These are phyloP conservation scores for Boletales sp. DNA, from an alignment of 768 basidiomycete genomes.

Conservation along the genomic window DNA sequence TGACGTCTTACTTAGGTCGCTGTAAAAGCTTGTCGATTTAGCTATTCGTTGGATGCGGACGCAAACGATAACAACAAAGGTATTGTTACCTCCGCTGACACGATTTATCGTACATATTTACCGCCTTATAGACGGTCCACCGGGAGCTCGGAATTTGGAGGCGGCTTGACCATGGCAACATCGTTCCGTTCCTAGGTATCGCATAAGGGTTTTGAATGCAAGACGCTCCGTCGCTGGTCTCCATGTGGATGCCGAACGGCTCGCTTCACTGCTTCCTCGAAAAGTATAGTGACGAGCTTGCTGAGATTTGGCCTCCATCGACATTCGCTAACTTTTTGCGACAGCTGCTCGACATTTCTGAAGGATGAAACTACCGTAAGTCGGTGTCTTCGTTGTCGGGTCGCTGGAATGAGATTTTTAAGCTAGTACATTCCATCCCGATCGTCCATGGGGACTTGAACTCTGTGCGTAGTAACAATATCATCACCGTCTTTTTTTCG, in stretches of 20 bases:
- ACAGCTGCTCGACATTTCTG: constrained; percentile 13
- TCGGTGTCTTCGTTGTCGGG: background rate
- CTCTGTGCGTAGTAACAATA: constrained; percentile 1
- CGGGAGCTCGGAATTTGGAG: constrained; percentile 31
- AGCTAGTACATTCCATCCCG: constrained; percentile 11
- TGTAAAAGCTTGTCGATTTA: constrained; percentile 23
- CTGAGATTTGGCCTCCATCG: background rate
- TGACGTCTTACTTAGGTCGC: constrained; percentile 11
- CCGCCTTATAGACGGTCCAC: constrained; percentile 14
- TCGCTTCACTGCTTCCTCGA: constrained; percentile 19
- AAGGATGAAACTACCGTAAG: constrained; percentile 15
- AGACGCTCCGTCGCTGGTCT: constrained; percentile 25
- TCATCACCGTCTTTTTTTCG: background rate
- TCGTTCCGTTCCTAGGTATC: constrained; percentile 28
- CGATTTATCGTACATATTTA: rapidly evolving
- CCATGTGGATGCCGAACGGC: constrained; percentile 29
- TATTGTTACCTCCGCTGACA: background rate
- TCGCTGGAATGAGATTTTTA: background rate
- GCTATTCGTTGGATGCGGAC: background rate
- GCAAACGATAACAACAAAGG: background rate
- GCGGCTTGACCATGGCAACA: constrained; percentile 18
- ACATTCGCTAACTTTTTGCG: constrained; percentile 17
- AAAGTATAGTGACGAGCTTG: background rate
- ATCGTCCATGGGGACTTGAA: constrained; percentile 19
- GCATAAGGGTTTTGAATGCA: constrained; percentile 24